Percentiles rank a stretch among this genome's conserved stretches.
Conservation (phyloP, 345 rosid genomes). For the Garcia nutans region DNA sequence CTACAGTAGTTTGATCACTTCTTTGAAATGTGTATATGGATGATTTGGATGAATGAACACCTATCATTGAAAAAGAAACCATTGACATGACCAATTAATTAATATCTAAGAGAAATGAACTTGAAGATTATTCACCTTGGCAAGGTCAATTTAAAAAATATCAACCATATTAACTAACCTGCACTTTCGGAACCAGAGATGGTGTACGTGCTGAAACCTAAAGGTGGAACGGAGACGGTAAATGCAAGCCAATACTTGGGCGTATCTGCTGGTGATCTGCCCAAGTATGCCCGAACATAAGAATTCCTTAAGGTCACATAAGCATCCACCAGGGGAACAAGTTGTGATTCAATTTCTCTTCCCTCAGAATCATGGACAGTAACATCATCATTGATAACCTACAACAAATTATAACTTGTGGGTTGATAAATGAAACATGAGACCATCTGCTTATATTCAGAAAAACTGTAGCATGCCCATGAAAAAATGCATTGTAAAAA, state of each 20-base stretch:
- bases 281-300: constrained; percentile 76
- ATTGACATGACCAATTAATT: neutral
- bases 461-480: neutral
- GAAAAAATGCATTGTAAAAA: neutral
- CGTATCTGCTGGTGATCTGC: constrained; percentile 44
- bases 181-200: constrained; percentile 55
- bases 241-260: constrained; percentile 92
- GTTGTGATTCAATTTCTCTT: constrained; percentile 74
- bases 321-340: constrained; percentile 69
- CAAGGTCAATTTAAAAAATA: constrained; percentile 24
- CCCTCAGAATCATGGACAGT: constrained; percentile 77
- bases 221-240: constrained; percentile 74
- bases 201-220: constrained; percentile 83
- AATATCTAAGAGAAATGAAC: constrained; percentile 18
- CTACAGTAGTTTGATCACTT: constrained; percentile 43
- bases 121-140: constrained; percentile 21
- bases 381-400: constrained; percentile 65
- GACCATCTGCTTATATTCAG: constrained; percentile 8
- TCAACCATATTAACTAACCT: constrained; percentile 44
- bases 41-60: constrained; percentile 52
- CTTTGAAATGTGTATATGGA: constrained; percentile 42
- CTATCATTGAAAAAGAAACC: constrained; percentile 40
- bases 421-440: constrained; percentile 8
- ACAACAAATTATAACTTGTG: constrained; percentile 25
- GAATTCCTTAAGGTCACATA: constrained; percentile 53